Conservation (phyloP, 1,139 yeast genomes). For the Blastobotrys elegans region DNA sequence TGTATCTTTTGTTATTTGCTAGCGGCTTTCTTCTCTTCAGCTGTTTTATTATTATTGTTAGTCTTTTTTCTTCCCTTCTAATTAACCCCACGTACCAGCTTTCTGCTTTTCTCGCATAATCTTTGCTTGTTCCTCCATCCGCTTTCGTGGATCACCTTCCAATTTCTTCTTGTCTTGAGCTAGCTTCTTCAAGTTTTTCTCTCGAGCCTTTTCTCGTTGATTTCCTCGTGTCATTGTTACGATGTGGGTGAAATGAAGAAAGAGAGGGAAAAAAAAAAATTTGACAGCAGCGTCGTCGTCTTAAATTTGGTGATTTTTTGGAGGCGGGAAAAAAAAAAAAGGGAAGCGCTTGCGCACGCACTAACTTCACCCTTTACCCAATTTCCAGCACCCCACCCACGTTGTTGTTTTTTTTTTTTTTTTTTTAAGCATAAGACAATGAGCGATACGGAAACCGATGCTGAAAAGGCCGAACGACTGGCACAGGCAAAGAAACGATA, state of each 20-base stretch:
- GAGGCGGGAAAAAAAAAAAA: too few species aligned
- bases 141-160: constrained; percentile 75
- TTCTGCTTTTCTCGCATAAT: constrained; percentile 84
- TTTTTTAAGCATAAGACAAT: constrained; percentile 2
- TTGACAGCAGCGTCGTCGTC: too few species aligned
- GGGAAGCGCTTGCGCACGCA: too few species aligned
- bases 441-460: constrained; percentile 26
- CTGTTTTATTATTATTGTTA: not conserved
- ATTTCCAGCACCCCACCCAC: not conserved
- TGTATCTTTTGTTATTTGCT: not conserved
- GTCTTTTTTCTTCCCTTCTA: not conserved
- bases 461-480: constrained; percentile 49
- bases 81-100: constrained; percentile 49
- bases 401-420: not conserved
- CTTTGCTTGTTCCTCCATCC: constrained; percentile 85
- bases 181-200: constrained; percentile 77
- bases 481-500: constrained; percentile 62
- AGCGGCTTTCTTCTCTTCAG: constrained; percentile 2
- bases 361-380: too few species aligned
- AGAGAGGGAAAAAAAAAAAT: too few species aligned
- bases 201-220: constrained; percentile 92
- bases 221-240: constrained; percentile 87
- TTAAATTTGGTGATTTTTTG: not conserved
- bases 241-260: too few species aligned
- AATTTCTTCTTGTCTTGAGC: constrained; percentile 58